Conservation (phyloP, 805 yeast genomes). For the Hanseniaspora clermontiae region DNA sequence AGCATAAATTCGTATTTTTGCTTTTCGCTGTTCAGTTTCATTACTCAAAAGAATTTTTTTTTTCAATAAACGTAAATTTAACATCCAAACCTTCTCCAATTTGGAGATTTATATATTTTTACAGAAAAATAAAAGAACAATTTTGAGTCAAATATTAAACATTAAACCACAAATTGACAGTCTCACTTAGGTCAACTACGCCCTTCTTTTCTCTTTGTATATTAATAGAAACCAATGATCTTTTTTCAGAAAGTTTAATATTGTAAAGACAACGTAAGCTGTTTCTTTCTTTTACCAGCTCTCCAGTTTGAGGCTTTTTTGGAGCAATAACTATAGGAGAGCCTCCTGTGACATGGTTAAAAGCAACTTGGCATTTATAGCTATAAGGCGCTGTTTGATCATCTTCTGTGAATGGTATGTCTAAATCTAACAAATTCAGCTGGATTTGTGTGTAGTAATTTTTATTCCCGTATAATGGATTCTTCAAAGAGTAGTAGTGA, state of each 20-base stretch:
- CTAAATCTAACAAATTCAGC: background rate
- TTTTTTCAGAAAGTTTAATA: constrained; percentile 7
- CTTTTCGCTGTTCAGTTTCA: no score
- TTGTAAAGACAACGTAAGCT: constrained; percentile 2
- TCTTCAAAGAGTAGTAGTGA: constrained; percentile 6
- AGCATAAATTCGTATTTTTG: no score
- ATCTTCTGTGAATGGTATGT: background rate
- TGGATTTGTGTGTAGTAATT: constrained; percentile 5
- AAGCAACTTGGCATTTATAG: constrained; percentile 10
- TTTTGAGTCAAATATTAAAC: background rate
- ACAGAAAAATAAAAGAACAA: background rate
- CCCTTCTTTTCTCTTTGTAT: background rate
- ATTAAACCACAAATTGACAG: constrained; percentile 9
- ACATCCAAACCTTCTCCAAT: no score
- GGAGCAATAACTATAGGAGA: constrained; percentile 1
- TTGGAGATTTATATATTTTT: no score
- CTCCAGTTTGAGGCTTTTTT: background rate
- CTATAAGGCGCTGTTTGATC: background rate
- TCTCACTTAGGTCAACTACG: background rate
- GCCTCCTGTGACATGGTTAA: constrained; percentile 3
- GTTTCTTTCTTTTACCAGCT: background rate
- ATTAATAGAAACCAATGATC: constrained; percentile 7
- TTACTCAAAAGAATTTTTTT: no score
- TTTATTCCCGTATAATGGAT: constrained; percentile 3
- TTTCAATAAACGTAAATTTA: no score